Conservation (phyloP, 371 early-diverging fungal genomes). For the Mortierella sp. region DNA sequence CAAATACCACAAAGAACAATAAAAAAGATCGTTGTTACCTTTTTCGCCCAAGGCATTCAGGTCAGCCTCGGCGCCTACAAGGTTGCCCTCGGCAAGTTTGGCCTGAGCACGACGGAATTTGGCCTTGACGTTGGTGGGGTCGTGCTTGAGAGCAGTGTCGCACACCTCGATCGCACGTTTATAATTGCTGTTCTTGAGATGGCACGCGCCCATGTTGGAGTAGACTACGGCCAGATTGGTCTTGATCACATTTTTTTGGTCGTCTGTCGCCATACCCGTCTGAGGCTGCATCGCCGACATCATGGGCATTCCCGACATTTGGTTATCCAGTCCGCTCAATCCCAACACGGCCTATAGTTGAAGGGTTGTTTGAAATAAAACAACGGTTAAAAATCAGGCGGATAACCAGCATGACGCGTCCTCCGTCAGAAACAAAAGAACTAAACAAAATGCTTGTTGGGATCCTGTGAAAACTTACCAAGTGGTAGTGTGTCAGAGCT, state of each 20-base stretch:
- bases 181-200: conserved; percentile 47
- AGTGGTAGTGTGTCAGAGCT: conserved; percentile 39
- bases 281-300: conserved; percentile 35
- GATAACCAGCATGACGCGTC: not conserved
- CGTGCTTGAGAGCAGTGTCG: conserved; percentile 53
- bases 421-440: not conserved
- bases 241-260: conserved; percentile 48
- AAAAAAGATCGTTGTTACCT: conserved; percentile 19
- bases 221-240: conserved; percentile 39
- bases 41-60: conserved; percentile 46
- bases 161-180: conserved; percentile 49
- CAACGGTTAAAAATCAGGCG: not conserved
- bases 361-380: not conserved
- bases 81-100: conserved; percentile 57
- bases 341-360: conserved; percentile 39
- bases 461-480: conserved; percentile 17
- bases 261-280: conserved; percentile 19
- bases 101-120: conserved; percentile 64
- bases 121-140: conserved; percentile 60
- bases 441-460: not conserved
- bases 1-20: not conserved
- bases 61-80: conserved; percentile 58
- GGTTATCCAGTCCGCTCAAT: conserved; percentile 51
- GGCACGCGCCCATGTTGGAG: conserved; percentile 54
- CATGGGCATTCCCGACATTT: conserved; percentile 50